Conservation (phyloP, 73 alveolate species). For the Breviolum minutum region DNA sequence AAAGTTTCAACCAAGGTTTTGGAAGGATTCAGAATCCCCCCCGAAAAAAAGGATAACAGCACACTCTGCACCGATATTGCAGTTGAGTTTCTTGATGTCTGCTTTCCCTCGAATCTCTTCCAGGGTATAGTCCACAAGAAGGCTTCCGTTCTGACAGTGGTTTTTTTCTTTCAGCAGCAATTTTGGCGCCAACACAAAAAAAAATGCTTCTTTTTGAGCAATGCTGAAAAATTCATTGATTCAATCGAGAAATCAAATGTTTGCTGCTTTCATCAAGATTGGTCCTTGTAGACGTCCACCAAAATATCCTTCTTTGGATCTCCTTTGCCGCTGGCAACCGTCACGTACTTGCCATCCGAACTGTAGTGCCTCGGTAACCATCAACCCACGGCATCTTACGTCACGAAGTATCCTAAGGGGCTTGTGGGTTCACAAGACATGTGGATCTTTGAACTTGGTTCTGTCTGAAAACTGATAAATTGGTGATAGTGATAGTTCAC, state of each 20-base stretch:
- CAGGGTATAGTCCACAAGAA: conserved; percentile 63
- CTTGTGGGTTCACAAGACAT: too few species aligned
- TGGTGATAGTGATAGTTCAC: too few species aligned
- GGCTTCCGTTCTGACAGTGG: conserved; percentile 30
- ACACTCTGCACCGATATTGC: background rate
- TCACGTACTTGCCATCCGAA: conserved; percentile 66
- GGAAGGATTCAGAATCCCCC: too few species aligned
- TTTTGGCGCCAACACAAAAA: too few species aligned
- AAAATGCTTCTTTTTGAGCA: too few species aligned
- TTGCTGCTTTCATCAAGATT: background rate
- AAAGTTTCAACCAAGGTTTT: too few species aligned
- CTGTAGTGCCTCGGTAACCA: conserved; percentile 28
- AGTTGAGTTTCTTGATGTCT: conserved; percentile 42
- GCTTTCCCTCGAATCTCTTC: conserved; percentile 55
- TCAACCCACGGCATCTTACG: too few species aligned
- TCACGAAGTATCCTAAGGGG: too few species aligned
- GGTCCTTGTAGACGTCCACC: conserved; percentile 77
- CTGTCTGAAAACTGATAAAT: too few species aligned
- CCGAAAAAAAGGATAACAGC: too few species aligned
- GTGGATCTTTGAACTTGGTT: too few species aligned
- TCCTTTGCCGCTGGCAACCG: conserved; percentile 88
- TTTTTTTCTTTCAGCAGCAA: too few species aligned
- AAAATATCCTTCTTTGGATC: conserved; percentile 61
- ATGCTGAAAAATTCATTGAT: background rate
- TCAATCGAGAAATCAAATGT: background rate